Base-by-base conservation (phyloP, 192 early-diverging fungal genomes). In the Linnemannia exigua region DNA sequence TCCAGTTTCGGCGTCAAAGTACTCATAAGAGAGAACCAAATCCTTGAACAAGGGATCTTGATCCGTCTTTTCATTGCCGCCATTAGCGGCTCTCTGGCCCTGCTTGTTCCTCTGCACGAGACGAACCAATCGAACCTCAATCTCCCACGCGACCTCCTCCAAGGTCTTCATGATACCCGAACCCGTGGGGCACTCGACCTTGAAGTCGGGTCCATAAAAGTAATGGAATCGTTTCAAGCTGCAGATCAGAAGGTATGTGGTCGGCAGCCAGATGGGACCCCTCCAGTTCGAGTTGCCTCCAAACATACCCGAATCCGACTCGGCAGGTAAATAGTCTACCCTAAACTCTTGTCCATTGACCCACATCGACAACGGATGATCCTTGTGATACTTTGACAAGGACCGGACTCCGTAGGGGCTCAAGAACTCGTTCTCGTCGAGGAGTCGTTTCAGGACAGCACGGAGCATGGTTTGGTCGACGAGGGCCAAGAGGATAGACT, bases 401-500 rank as follows among this genome's bases (percentile, higher is more conserved):
- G 80, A 85, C 5, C 91, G 87, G 54, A 92, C 89, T 1, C 91
- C 91, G 72, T 82, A 91, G 28, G 88, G 88, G 5, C 68, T 74
- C 9, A 92, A 48, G 75, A 92, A 92, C 77, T 92, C 91, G 67
- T 87, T 85, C 58, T 89, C 89, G 67, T 92, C 91, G 9, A 92
- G 82, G 74, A 92, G 66, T 20, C 87, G 84, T 19, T 70, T 63
- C 9, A 92, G 70, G 17, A 92, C 79, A 4, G 67, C 75, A 5
- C 84, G 81, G 12, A 92, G 87, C 72, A 88, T 79, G 28, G 87
- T 82, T 31, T 87, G 67, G 36, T 87, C 80, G 4, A 92, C 87
- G 17, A 92, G 81, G 0, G 88, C 79, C 0, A 92, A 77, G 3
- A 92, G 75, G 48, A 88, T 46, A 7, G 84, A 76, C 5, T 78